Base-by-base conservation (phyloP, 2,329 filamentous ascomycete species). In the Exophiala spinifera region DNA sequence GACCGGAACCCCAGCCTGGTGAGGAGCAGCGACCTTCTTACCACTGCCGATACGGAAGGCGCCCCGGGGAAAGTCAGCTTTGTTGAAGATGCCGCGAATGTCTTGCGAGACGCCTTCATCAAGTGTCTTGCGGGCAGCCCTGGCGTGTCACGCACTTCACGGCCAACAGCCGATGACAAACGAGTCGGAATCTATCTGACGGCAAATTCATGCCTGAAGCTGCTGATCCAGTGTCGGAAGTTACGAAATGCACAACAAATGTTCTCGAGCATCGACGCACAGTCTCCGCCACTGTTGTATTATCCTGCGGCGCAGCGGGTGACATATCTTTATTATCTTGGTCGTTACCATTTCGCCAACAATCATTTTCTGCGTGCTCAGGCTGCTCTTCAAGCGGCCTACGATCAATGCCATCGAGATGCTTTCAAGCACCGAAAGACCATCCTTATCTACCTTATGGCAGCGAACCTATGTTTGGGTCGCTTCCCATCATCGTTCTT, bases 271-370 rank as follows among this genome's bases (percentile, higher is more conserved):
- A 92, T 96, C 60, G 86, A 85, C 46, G 85, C 88, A 53, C 87
- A 89, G 61, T 91, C 89, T 0, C 91, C 91, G 1, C 89, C 90
- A 0, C 74, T 97, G 11, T 79, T 82, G 1, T 81, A 89, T 48
- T 97, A 95, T 66, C 90, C 91, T 2, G 89, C 89, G 19, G 82
- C 87, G 4, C 89, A 97, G 68, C 84, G 91, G 46, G 90, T 96
- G 47, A 95, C 91, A 3, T 97, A 91, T 64, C 84, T 97, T 13
- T 96, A 96, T 74, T 96, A 96, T 68, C 85, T 97, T 4, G 92
- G 92, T 15, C 86, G 91, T 55, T 96, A 92, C 72, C 84, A 91
- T 66, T 90, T 95, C 69, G 84, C 88, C 60, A 91, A 89, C 69
- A 87, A 85, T 62, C 86, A 95, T 67, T 96, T 90, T 70, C 83